Conservation (phyloP, 257 asterid genomes). For the Linaria vulgaris region DNA sequence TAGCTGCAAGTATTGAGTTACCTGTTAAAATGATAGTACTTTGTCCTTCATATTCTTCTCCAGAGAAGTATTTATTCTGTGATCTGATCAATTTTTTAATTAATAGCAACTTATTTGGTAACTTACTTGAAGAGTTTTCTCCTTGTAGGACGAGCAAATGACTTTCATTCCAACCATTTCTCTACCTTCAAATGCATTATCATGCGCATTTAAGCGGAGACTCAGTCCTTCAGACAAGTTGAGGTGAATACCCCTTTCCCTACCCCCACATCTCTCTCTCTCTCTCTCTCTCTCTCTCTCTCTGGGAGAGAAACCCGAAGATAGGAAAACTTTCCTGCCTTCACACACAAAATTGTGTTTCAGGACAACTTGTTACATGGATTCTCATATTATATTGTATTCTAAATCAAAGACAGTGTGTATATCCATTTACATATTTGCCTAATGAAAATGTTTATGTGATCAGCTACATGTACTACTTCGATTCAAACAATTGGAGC, state of each 20-base stretch:
- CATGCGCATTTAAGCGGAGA: conserved; percentile 81
- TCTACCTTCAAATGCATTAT: conserved; percentile 75
- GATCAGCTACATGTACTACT: conserved; percentile 77
- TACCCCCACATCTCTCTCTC: conserved; percentile 7
- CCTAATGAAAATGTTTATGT: too few species aligned
- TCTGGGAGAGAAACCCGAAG: neutral
- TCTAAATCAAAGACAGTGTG: neutral
- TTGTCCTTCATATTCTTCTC: too few species aligned
- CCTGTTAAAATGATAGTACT: neutral
- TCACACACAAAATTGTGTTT: too few species aligned
- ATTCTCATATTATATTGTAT: too few species aligned
- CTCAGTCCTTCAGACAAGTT: conserved; percentile 81
- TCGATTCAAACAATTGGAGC: conserved; percentile 82
- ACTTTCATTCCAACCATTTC: conserved; percentile 74
- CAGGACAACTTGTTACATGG: too few species aligned
- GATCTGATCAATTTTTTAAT: too few species aligned
- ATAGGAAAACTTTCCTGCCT: neutral
- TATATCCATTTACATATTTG: too few species aligned
- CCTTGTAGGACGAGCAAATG: conserved; percentile 81
- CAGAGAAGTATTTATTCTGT: too few species aligned
- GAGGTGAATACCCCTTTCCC: conserved; percentile 44
- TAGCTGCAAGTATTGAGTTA: neutral
- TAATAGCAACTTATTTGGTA: too few species aligned
- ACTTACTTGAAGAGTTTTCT: neutral
- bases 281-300: conserved; percentile 5